Evolutionary conservation across 148 eudicot genomes (phyloP).

Genomic region (Rhododendron griersonianum): DNA sequence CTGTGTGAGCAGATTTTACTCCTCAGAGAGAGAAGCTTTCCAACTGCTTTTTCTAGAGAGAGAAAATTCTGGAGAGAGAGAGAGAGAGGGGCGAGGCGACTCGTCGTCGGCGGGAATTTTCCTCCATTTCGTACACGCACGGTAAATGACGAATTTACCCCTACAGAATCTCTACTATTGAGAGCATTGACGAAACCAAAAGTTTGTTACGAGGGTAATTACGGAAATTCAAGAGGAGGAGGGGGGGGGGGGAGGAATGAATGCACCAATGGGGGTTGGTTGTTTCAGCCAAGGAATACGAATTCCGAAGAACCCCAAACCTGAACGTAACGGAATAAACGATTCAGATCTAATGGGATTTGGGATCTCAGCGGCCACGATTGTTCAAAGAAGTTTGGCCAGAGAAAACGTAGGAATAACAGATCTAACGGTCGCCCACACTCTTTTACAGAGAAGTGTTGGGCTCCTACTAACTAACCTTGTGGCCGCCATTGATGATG

Average conservation of each 20-base stretch:
- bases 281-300: slow-evolving; percentile 9
- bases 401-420: background rate
- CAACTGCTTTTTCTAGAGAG: slow-evolving; percentile 6
- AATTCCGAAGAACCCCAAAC: background rate
- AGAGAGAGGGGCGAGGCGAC: background rate
- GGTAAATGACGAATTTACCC: background rate
- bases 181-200: too few relatives aligned
- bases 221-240: background rate
- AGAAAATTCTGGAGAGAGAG: background rate
- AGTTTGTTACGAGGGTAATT: slow-evolving; percentile 12
- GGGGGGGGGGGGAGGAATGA: background rate
- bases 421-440: slow-evolving; percentile 18
- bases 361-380: slow-evolving; percentile 23
- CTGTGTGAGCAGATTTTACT: too few relatives aligned
- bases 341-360: slow-evolving; percentile 13
- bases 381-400: background rate
- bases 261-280: slow-evolving; percentile 11
- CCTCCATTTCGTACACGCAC: background rate
- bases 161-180: background rate
- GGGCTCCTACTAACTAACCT: slow-evolving; percentile 8
- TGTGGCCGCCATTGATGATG: slow-evolving; percentile 34
- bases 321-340: slow-evolving; percentile 23
- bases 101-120: slow-evolving; percentile 7
- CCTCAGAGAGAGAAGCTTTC: background rate
- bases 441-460: too few relatives aligned